Base-by-base conservation (phyloP, 352 stramenopile genomes). In the Pythium monospermum region DNA sequence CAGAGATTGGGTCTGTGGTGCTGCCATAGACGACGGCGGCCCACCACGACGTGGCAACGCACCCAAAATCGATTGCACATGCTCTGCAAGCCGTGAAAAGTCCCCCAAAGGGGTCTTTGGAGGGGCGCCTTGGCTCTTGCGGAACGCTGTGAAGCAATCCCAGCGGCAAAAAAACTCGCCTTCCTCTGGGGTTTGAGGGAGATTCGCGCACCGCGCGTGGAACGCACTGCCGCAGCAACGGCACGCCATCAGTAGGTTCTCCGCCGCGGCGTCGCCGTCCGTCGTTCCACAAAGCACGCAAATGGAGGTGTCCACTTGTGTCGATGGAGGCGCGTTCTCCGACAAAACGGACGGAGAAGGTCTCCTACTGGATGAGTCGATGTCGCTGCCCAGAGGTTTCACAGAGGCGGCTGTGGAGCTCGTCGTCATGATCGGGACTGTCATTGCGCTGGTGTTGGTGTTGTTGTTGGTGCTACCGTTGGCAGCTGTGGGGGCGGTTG, bases 101-200 rank as follows among this genome's bases (percentile, higher is more conserved):
- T 66, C 58, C 11, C 40, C 35, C 18, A 60, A 28, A 3, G 57
- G 58, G 4, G 58, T 53, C 51, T 42, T 53, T 6, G 51, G 31
- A 7, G 28, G 21, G 3, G n/a, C 32, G 11, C 36, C 43, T 40
- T 80, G 71, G 30, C 23, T 49, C 49, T 71, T 72, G 49, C 62
- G 63, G 49, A 70, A 84, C n/a, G 49, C 52, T 18, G 66, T 57
- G 56, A 83, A 90, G 64, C 79, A 90, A 25, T 61, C 53, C 57
- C 79, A 83, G 15, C 68, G 69, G 26, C 79, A 90, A 45, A 87
- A 90, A 23, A 84, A 66, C 33, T 76, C 73, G n/a, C 66, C 66
- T 30, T 84, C 75, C 53, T 90, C 72, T 0, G 76, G 76, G 8
- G 75, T 74, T 25, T 74, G 68, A 31, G 73, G 72, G 16, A 90